Conservation (phyloP, 2,329 filamentous ascomycete species). For the Exophiala alcalophila region DNA sequence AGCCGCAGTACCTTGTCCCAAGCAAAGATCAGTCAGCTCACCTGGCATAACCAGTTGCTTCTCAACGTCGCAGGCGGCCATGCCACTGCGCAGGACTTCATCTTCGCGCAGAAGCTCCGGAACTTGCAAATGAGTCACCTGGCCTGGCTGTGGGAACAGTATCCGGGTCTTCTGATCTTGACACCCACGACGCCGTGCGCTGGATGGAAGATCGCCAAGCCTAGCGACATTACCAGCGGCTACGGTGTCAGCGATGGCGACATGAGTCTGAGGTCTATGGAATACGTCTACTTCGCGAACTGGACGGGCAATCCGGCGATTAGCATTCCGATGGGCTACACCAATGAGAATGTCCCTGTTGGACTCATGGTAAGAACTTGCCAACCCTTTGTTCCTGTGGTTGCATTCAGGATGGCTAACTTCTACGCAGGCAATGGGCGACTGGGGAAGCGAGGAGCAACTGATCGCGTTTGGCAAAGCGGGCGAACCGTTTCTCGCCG, state of each 20-base stretch:
- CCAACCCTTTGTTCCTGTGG: slow-evolving; percentile 1
- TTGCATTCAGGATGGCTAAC: not conserved
- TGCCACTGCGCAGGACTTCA: slow-evolving; percentile 65
- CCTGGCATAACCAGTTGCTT: slow-evolving; percentile 49
- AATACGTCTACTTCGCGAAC: slow-evolving; percentile 83
- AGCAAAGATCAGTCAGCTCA: slow-evolving; percentile 39
- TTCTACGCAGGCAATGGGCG: slow-evolving; percentile 43
- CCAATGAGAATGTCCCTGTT: slow-evolving; percentile 44
- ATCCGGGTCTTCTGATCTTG: slow-evolving; percentile 75
- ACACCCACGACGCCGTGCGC: slow-evolving; percentile 73
- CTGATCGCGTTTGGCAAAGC: slow-evolving; percentile 51
- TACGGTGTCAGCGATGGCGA: slow-evolving; percentile 72
- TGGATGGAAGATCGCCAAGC: slow-evolving; percentile 69
- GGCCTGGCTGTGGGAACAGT: slow-evolving; percentile 62
- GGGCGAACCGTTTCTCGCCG: slow-evolving; percentile 34
- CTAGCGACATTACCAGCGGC: slow-evolving; percentile 52
- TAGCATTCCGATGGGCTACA: slow-evolving; percentile 71
- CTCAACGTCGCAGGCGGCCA: slow-evolving; percentile 59
- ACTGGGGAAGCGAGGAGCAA: slow-evolving; percentile 53
- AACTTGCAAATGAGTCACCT: slow-evolving; percentile 76
- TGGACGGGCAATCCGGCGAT: slow-evolving; percentile 75
- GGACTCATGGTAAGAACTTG: slow-evolving; percentile 47
- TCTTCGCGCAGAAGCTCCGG: slow-evolving; percentile 71
- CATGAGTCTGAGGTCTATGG: slow-evolving; percentile 71
- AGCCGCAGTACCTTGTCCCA: slow-evolving; percentile 53